Base-by-base conservation (phyloP, 805 yeast species). In the Ogataea methanolica region DNA sequence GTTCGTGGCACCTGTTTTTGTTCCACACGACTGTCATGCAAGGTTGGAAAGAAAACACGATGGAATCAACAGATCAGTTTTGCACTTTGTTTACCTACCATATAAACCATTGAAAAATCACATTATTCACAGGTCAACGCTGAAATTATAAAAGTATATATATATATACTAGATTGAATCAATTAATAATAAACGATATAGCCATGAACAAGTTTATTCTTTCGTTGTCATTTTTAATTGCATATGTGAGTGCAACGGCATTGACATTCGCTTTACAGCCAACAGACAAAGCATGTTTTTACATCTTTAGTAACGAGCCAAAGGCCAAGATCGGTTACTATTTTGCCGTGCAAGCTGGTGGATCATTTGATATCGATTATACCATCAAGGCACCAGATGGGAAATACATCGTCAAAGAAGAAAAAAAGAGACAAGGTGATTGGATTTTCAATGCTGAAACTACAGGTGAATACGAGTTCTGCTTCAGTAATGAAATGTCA, bases 331-430 rank as follows among this genome's bases (percentile, higher is more conserved):
- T 89, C 47, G 84, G 85, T 36, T 88, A 81, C 65, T 84, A 86
- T 63, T 88, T 87, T 73, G 88, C 95, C 15, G 96, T 89, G 55
- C 85, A 85, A 68, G 70, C 83, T 33, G 94, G 91, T 47, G 89
- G 94, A 17, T 70, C 85, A 36, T 86, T 84, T 60, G 96, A 88
- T 62, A 83, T 85, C 45, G 94, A 87, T 62, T 88, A 88, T 67
- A 66, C 73, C 36, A 71, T 83, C 47, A 72, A 69, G 54, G 76
- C 76, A 36, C 94, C 94, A 14, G 69, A 70, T 45, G 80, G 81
- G 33, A 73, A 71, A 41, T 62, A 75, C 21, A 66, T 86, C 39
- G 75, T 77, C 44, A 59, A 69, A 33, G 85, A 83, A 45, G 70
- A 71, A 42, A 81, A 82, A 55, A 80, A 82, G 62, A 79, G 85